Evolutionary conservation across 306 rosid genomes (phyloP), one percentile per base, ranked within the genome.

Genomic region (Lupinus albus): DNA sequence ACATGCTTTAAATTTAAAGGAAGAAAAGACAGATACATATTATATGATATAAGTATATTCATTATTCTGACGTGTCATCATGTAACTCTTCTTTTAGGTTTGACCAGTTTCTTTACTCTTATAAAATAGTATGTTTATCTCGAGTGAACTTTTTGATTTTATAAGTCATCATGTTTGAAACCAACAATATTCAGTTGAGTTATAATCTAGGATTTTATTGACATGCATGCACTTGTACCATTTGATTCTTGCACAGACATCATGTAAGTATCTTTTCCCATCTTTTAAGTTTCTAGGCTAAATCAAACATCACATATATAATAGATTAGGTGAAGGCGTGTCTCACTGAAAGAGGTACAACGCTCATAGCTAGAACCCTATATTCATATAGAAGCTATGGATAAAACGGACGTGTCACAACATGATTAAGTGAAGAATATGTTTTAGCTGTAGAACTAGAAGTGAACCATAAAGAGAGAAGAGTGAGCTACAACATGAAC

Each of bases 81-180:
- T 17, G 42, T 51, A 53, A 14, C 49, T 56, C 57, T 39, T 70
- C 17, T 56, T 48, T 30, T 4, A 42, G 21, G 54, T 73, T 62
- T 41, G 25, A 63, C 25, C 1, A 1, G n/a, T 4, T 59, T 70
- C 62, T 51, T 49, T 72, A 41, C 47, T 42, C 15, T 52, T 51
- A 38, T 39, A 48, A 21, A 13, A 8, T 12, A 39, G 20, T 60
- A 0, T 7, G 11, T 36, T 33, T 33, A 7, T 61, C 32, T 50
- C 30, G 62, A 25, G 38, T 5, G 38, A 38, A 52, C 15, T 35
- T 35, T 16, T 15, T 68, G 55, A 30, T 68, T 64, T 41, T 15
- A 56, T 45, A 3, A 54, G 25, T 8, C 54, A 44, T 68, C 50
- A 25, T 69, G 18, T 11, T 28, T 55, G 55, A 25, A 25, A 30